Percentiles rank a stretch among this genome's conserved stretches.
These are phyloP conservation scores for Discostella stelligeroides DNA, from an alignment of 108 stramenopile species.

Conservation along the genomic window DNA sequence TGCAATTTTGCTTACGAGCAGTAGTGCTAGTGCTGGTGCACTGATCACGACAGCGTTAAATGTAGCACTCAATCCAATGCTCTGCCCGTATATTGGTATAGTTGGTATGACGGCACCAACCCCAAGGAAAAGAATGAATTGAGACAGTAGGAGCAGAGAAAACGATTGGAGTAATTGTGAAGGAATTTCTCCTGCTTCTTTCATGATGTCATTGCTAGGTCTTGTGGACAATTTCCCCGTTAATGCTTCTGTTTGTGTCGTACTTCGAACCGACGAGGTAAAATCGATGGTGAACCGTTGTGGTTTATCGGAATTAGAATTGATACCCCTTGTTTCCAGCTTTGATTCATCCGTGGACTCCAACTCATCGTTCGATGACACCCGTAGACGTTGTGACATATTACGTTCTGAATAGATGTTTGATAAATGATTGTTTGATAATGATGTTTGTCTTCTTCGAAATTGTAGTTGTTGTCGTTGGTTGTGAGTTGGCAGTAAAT, in stretches of 20 bases:
- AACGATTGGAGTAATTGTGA: slow-evolving; percentile 48
- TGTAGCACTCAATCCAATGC: slow-evolving; percentile 67
- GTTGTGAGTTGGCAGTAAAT: too few relatives aligned
- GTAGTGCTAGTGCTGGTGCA: slow-evolving; percentile 68
- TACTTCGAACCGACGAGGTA: slow-evolving; percentile 26
- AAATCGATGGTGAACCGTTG: not conserved
- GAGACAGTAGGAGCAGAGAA: slow-evolving; percentile 62
- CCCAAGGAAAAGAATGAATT: slow-evolving; percentile 75
- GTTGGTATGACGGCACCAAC: slow-evolving; percentile 82
- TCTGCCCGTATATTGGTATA: slow-evolving; percentile 75
- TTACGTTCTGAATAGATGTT: too few relatives aligned
- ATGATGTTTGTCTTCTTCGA: not conserved
- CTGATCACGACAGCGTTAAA: slow-evolving; percentile 77
- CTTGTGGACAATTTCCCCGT: not conserved
- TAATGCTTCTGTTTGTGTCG: slow-evolving; percentile 33
- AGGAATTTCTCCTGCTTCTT: slow-evolving; percentile 10
- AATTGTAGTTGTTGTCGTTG: too few relatives aligned
- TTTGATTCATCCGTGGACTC: too few relatives aligned
- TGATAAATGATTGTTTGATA: not conserved
- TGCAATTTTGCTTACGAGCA: slow-evolving; percentile 49
- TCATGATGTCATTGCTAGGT: too few relatives aligned
- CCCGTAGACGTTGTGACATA: too few relatives aligned
- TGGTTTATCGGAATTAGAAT: too few relatives aligned
- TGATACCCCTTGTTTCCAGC: too few relatives aligned
- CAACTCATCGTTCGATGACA: too few relatives aligned